Conservation (phyloP, 768 basidiomycete species). For the Lentinula aciculospora region DNA sequence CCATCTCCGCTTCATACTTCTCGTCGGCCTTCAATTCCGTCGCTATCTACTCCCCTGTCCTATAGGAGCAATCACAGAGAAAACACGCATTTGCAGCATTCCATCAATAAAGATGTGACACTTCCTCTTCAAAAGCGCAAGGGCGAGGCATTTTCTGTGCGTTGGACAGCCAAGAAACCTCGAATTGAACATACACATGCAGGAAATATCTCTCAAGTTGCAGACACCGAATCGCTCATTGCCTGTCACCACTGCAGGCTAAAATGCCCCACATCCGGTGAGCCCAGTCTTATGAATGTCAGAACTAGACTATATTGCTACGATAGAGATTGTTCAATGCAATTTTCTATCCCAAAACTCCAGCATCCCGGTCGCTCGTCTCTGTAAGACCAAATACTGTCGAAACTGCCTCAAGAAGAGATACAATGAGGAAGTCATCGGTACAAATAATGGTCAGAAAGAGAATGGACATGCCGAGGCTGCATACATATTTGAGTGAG, state of each 20-base stretch:
- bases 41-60: neutral
- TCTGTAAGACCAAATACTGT: conserved; percentile 60
- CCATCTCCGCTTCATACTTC: conserved; percentile 34
- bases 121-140: conserved; percentile 1
- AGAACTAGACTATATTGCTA: too few species aligned
- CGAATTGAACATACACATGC: conserved; percentile 12
- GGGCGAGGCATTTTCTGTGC: neutral
- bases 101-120: neutral
- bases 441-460: conserved; percentile 11
- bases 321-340: conserved; percentile 31
- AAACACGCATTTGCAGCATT: conserved; percentile 8
- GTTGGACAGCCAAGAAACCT: conserved; percentile 38
- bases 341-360: conserved; percentile 20
- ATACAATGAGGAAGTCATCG: conserved; percentile 48
- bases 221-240: conserved; percentile 33
- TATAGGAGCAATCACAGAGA: conserved; percentile 4
- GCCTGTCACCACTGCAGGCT: conserved; percentile 73
- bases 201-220: conserved; percentile 14
- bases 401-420: conserved; percentile 60
- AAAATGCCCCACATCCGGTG: conserved; percentile 51
- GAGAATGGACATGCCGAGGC: conserved; percentile 20
- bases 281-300: conserved; percentile 9
- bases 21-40: neutral
- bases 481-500: conserved; percentile 49
- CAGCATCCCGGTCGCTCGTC: conserved; percentile 23